Base-by-base conservation (phyloP, 2,329 filamentous ascomycete species). In the Herpotrichia juniperi region DNA sequence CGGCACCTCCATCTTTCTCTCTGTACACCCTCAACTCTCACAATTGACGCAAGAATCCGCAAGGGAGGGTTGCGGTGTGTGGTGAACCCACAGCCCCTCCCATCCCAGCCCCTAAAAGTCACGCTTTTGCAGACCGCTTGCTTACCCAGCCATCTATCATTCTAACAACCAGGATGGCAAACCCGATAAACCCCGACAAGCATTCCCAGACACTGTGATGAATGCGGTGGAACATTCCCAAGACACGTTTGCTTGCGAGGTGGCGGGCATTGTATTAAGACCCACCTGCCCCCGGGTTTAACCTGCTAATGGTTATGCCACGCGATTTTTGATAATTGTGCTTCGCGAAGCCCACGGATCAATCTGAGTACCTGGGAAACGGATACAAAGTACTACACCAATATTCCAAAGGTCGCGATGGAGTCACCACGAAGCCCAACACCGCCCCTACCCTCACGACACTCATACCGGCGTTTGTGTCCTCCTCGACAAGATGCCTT, bases 401-500 rank as follows among this genome's bases (percentile, higher is more conserved):
- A 19, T 19, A 19, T 7, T 7, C n/a, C 6, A 37, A 17, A 21
- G 16, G 17, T 37, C 34, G 14, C 4, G 16, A 37, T 37, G 34
- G 34, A 37, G 17, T 17, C n/a, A 11, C 31, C 9, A 34, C 31
- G 9, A n/a, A 34, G 31, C 16, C 31, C 31, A 10, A 34, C n/a
- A 34, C 31, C 31, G 5, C 5, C 31, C 10, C 31, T n/a, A 34
- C 31, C 31, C n/a, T n/a, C 31, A 5, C 9, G 31, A 7, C 31
- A 34, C 45, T 39, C 14, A 21, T 37, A 21, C 49, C 37, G 16
- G 26, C 44, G 17, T 42, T 34, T 39, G 48, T 28, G 21, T n/a
- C 32, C 37, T 25, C 9, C 26, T 7, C 37, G 37, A 24, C 19
- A 19, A 25, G n/a, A 40, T 24, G 22, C 37, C 4, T n/a, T 40